Percentiles rank a stretch among this genome's conserved stretches.
phyloP scores from a whole-genome alignment of 2,329 filamentous ascomycete species.

The Ceratocystis diversiconidia region DNA sequence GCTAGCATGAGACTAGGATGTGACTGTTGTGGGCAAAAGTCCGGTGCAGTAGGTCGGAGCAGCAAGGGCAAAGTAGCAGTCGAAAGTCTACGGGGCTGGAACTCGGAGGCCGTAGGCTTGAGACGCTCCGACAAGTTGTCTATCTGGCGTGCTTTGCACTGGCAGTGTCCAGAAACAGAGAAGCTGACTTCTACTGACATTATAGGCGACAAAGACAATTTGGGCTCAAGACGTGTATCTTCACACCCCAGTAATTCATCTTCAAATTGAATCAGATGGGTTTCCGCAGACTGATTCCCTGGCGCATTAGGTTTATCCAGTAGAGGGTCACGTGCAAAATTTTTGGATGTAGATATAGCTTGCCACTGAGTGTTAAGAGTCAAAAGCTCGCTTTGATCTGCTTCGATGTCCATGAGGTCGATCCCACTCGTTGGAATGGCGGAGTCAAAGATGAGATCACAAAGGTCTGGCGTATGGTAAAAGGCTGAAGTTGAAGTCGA shows the following conservation, averaged over 20 bases:
- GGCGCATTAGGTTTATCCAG: neutral
- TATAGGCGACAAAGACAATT: neutral
- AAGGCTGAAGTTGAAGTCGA: neutral
- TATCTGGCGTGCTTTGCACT: neutral
- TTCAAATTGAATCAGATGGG: neutral
- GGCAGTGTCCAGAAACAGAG: neutral
- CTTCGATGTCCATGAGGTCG: neutral
- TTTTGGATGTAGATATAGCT: neutral
- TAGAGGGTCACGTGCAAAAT: too few relatives aligned
- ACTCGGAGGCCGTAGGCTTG: neutral
- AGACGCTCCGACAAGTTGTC: neutral
- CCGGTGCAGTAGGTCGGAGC: neutral
- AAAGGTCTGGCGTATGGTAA: neutral
- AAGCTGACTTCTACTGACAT: neutral
- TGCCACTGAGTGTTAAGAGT: neutral
- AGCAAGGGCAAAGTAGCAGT: neutral
- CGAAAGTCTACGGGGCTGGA: neutral
- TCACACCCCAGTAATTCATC: neutral
- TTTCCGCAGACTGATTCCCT: neutral
- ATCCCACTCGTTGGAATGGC: neutral
- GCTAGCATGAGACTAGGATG: too few relatives aligned
- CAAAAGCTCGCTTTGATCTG: neutral
- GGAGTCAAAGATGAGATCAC: neutral
- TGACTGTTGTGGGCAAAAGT: neutral
- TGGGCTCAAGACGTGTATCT: neutral